Evolutionary conservation across 257 asterid genomes (phyloP), one percentile per base, ranked within the genome.

Genomic region (Buddleja alternifolia): DNA sequence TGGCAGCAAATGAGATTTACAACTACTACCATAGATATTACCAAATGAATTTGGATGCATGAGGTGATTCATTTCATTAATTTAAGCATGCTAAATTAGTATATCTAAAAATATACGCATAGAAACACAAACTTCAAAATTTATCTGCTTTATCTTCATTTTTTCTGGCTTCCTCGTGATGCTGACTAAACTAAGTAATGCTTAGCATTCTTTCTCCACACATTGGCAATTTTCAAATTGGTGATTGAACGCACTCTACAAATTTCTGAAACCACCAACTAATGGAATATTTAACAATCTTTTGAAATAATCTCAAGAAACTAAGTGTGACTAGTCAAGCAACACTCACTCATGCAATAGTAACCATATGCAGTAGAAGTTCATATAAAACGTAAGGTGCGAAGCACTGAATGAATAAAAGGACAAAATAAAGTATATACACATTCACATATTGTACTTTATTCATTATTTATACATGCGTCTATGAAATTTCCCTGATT

Each of bases 1-100:
- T 16, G 20, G 58, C 63, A 34, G 34, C 4, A 57, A 60, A 46
- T 50, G 64, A 25, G 39, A 73, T 52, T 44, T 20, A 45, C 11
- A 68, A 59, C 46, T n/a, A 40, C 47, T 55, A 63, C n/a, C 8
- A 7, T n/a, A 12, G 24, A 25, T 67, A 50, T 54, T 34, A 29
- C 7, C 14, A 51, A 14, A 19, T 11, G 16, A 60, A 15, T 15
- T 4, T 20, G 66, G 21, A n/a, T 51, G 57, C 50, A 24, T 25
- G 56, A 56, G 17, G n/a, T 37, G 47, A 48, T 54, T 29, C 11
- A 63, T 63, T 45, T 51, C 16, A 7, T 17, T 51, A 61, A 36
- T n/a, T n/a, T 29, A 29, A 29, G 34, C 34, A 29, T 29, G n/a
- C 15, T 48, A 48, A 14, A 14, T 10, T 8, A 1, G 11, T 8